Conservation (phyloP, 352 stramenopile genomes). For the Elongisporangium prolatum region DNA sequence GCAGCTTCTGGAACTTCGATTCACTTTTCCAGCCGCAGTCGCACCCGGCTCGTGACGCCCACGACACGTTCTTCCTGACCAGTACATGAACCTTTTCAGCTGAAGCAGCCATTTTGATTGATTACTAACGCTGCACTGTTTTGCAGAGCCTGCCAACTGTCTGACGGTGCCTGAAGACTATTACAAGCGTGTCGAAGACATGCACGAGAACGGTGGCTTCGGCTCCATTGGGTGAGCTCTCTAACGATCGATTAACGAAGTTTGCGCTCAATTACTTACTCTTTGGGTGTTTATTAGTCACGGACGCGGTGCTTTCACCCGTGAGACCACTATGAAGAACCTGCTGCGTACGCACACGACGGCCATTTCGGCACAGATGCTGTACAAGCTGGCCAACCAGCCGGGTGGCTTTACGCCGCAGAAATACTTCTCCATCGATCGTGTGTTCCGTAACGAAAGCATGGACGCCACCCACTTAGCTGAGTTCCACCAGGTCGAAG, state of each 20-base stretch:
- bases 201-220: constrained; percentile 96
- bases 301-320: constrained; percentile 85
- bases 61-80: constrained; percentile 99
- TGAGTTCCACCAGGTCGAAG: constrained; percentile 99
- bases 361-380: constrained; percentile 98
- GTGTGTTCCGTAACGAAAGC: constrained; percentile 99
- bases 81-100: constrained; percentile 33
- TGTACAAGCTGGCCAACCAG: constrained; percentile 96
- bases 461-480: constrained; percentile 99
- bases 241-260: background rate
- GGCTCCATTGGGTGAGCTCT: constrained; percentile 94
- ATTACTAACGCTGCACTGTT: background rate
- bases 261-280: background rate
- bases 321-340: constrained; percentile 98
- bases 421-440: constrained; percentile 99
- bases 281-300: constrained; percentile 31
- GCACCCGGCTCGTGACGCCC: constrained; percentile 97
- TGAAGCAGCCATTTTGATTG: no score
- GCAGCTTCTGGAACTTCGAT: constrained; percentile 99
- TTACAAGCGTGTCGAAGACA: constrained; percentile 97
- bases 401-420: constrained; percentile 95
- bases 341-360: constrained; percentile 99
- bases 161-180: constrained; percentile 97
- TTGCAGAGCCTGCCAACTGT: constrained; percentile 63
- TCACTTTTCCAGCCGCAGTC: constrained; percentile 99